Percentiles rank a stretch among this genome's conserved stretches.
These are phyloP conservation scores for Deinandra increscens DNA, from an alignment of 129 eudicot genomes.

Conservation along the genomic window DNA sequence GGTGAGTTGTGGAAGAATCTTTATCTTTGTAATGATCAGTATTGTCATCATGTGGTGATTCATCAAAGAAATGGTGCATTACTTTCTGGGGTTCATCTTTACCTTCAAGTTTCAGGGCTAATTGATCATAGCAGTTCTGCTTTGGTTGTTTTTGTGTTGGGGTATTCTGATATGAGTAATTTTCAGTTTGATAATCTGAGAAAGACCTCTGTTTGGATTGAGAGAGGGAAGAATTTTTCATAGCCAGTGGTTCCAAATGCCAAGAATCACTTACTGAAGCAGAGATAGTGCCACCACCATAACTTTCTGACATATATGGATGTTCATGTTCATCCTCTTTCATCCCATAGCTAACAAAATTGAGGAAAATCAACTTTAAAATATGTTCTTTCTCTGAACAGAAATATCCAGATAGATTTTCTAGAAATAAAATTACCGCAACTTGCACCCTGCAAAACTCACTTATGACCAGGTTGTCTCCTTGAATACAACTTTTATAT, in stretches of 20 bases:
- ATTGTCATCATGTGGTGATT: slow-evolving; percentile 50
- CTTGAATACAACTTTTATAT: neutral
- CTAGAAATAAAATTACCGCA: no score
- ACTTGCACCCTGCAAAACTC: no score
- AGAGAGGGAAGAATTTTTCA: slow-evolving; percentile 32
- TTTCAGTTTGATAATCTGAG: slow-evolving; percentile 36
- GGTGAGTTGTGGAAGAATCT: slow-evolving; percentile 63
- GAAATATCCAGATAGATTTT: no score
- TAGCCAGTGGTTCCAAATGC: slow-evolving; percentile 53
- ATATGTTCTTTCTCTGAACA: neutral
- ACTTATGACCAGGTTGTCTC: no score
- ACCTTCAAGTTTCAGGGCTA: slow-evolving; percentile 32
- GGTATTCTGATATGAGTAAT: slow-evolving; percentile 40
- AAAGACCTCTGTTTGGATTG: slow-evolving; percentile 40
- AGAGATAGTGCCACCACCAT: slow-evolving; percentile 41
- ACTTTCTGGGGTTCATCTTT: slow-evolving; percentile 62
- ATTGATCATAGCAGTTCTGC: slow-evolving; percentile 19
- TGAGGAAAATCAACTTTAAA: neutral
- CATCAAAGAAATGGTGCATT: slow-evolving; percentile 96
- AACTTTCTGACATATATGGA: slow-evolving; percentile 44
- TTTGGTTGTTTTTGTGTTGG: slow-evolving; percentile 22
- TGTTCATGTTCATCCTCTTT: slow-evolving; percentile 65
- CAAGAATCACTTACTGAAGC: slow-evolving; percentile 44
- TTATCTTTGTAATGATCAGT: slow-evolving; percentile 31
- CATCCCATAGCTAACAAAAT: slow-evolving; percentile 36